Conservation (phyloP, 345 rosid species). For the Mercurialis annua region DNA sequence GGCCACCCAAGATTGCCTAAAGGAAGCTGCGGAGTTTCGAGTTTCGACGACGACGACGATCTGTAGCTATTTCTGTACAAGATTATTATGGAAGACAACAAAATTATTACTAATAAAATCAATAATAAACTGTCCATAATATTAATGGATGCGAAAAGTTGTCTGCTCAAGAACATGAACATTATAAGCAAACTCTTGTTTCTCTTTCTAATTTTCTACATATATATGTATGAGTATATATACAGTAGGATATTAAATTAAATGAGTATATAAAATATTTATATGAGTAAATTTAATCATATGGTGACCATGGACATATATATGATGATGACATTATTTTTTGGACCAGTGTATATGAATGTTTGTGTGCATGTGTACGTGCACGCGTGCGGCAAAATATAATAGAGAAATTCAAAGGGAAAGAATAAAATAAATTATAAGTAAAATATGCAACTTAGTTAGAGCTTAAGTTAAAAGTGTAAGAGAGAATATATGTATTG, state of each 20-base stretch:
- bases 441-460: background rate
- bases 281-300: conserved; percentile 32
- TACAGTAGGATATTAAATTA: background rate
- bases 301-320: conserved; percentile 7
- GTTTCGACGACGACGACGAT: conserved; percentile 5
- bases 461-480: background rate
- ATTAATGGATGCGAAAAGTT: background rate
- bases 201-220: conserved; percentile 9
- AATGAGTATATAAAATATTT: background rate
- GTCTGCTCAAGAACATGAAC: conserved; percentile 10
- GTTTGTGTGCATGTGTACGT: conserved; percentile 31
- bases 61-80: conserved; percentile 34
- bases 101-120: conserved; percentile 30
- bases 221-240: background rate
- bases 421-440: background rate
- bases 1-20: conserved; percentile 88
- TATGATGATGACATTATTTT: conserved; percentile 2
- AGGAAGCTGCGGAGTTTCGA: conserved; percentile 41
- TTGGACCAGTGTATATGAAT: background rate
- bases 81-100: conserved; percentile 24
- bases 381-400: conserved; percentile 31
- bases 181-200: conserved; percentile 17
- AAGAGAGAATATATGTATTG: conserved; percentile 10
- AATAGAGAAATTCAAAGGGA: background rate
- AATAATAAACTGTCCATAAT: conserved; percentile 38